A percentile compares a stretch with the other conserved stretches of the same genome.
phyloP scores from a whole-genome alignment of 2,329 filamentous ascomycete genomes.

The Aureobasidium pullulans region DNA sequence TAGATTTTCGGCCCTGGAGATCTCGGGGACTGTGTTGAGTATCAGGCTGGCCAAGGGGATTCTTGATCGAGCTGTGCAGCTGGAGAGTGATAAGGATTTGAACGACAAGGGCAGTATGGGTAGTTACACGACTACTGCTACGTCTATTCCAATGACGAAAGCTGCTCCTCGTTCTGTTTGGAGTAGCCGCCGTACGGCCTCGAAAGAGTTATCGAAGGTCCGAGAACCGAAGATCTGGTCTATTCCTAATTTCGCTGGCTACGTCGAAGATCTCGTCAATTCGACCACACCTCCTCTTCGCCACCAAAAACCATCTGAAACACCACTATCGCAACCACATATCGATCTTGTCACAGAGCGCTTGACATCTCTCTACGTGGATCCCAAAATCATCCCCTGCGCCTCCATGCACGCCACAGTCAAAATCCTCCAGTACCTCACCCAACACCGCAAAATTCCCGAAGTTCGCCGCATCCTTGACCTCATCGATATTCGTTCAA shows the following conservation, averaged over 20 bases:
- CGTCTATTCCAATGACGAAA: not conserved
- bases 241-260: constrained; percentile 2
- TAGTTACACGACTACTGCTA: not conserved
- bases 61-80: not conserved
- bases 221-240: not conserved
- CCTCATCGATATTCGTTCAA: constrained; percentile 15
- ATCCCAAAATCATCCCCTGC: constrained; percentile 7
- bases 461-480: constrained; percentile 18
- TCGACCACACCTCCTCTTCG: not conserved
- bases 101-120: not conserved
- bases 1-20: not conserved
- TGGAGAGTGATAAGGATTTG: not conserved
- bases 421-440: constrained; percentile 19
- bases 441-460: constrained; percentile 16
- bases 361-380: constrained; percentile 17
- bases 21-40: not conserved
- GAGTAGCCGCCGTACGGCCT: not conserved
- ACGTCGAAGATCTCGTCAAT: constrained; percentile 7
- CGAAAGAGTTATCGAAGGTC: not conserved
- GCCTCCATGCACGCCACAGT: constrained; percentile 18
- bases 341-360: constrained; percentile 15
- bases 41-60: not conserved
- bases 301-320: not conserved
- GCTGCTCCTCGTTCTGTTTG: not conserved
- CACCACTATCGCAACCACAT: constrained; percentile 2